Base-by-base conservation (phyloP, 306 rosid species). In the Quercus agrifolia region DNA sequence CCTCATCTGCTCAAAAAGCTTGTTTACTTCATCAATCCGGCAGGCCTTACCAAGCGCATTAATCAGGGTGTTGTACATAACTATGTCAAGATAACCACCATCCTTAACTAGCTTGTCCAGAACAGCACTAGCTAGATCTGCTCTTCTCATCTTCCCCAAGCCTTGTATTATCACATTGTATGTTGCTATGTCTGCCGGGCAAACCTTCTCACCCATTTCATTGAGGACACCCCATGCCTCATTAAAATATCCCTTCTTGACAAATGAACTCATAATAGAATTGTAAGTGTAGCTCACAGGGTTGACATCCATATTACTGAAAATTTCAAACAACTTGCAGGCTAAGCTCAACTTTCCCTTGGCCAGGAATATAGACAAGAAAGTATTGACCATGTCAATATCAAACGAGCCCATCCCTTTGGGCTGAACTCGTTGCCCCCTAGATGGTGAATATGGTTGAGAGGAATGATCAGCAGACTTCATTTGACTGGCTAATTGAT, bases 141-240 rank as follows among this genome's bases (percentile, higher is more conserved):
- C 98, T 86, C 95, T 86, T 79, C 99, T 97, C 91, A 94, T 82
- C 88, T 92, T 90, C 35, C 97, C 99, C 59, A 94, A 87, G 78
- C 97, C 93, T 91, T 94, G 99, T 78, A 94, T 88, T 71, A 92
- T 87, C 88, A 91, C 76, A 77, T 95, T 95, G 90, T 95, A 95
- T 3, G 97, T 91, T 49, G 99, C 97, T 79, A 95, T 84, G 78
- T 95, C 97, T n/a, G 95, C 77, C 0, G 96, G 91, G 76, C 89
- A 92, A 70, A 90, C 80, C 74, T 87, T 90, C 76, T 92, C 92
- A 27, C 91, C 97, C 94, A 92, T 95, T 83, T 87, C 94, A 69
- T 75, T 52, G 41, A 91, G 88, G 75, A 95, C 72, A 25, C 87
- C 90, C 95, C 91, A 91, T 57, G 94, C 97, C 81, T 92, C 92